A percentile compares a stretch with the other conserved stretches of the same genome.
phyloP scores from a whole-genome alignment of 345 rosid genomes.

The Gynandropsis gynandra region DNA sequence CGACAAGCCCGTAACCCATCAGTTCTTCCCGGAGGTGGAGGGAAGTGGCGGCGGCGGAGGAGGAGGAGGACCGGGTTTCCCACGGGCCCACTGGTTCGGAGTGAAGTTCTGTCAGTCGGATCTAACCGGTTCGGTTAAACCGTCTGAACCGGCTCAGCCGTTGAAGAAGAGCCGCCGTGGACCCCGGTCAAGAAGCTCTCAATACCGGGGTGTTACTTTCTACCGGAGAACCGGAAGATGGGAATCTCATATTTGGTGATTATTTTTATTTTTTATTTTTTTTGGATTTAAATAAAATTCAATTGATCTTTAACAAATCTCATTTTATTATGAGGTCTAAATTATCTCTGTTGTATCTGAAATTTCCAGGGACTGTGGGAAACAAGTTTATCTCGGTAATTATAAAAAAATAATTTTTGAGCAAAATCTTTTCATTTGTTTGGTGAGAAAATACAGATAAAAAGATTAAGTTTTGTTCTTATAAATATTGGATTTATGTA shows the following conservation, averaged over 20 bases:
- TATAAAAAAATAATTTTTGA: no score
- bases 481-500: background rate
- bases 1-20: slow-evolving; percentile 59
- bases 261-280: background rate
- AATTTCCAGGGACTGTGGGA: slow-evolving; percentile 67
- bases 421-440: no score
- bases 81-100: slow-evolving; percentile 90
- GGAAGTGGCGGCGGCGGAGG: slow-evolving; percentile 27
- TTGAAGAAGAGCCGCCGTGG: slow-evolving; percentile 92
- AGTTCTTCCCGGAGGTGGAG: slow-evolving; percentile 73
- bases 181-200: slow-evolving; percentile 94
- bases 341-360: no score
- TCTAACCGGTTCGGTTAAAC: slow-evolving; percentile 28
- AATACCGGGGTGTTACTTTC: slow-evolving; percentile 94
- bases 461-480: background rate
- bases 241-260: slow-evolving; percentile 98
- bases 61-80: slow-evolving; percentile 44
- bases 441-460: background rate
- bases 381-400: slow-evolving; percentile 76
- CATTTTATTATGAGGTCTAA: no score
- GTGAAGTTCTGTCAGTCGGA: slow-evolving; percentile 57
- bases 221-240: slow-evolving; percentile 97
- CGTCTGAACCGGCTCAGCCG: slow-evolving; percentile 52
- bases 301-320: no score
- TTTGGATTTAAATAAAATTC: no score